Base-by-base conservation (phyloP, 2,329 filamentous ascomycete species). In the Diaporthe ampelina region DNA sequence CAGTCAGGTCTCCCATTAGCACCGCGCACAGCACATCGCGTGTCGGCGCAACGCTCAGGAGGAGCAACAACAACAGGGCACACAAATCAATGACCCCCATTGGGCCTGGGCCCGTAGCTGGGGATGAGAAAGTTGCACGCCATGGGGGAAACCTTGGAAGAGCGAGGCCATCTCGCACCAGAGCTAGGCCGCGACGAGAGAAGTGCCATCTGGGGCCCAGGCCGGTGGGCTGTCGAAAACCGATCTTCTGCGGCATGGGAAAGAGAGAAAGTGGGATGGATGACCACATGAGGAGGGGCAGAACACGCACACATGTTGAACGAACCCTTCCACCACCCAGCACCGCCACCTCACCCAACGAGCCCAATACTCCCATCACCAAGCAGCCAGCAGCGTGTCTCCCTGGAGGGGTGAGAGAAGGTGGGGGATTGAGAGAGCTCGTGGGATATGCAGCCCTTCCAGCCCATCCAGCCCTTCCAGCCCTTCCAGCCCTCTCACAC, bases 241-340 rank as follows among this genome's bases (percentile, higher is more conserved):
- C 67, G 50, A 69, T 73, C 71, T 48, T 56, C 48, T 56, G 26
- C 63, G 50, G 37, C 32, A 72, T 72, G 70, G 70, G 70, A 72
- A 72, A 72, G 57, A 72, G 70, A 8, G 70, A 72, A 72, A 32
- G 70, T 72, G 57, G 56, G 70, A 72, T 72, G 32, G 4, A 35
- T 63, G 54, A 43, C 32, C 56, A 24, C 45, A 40, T 72, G 70
- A 72, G 69, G 57, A 71, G 69, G 69, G 69, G 69, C 48, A 65
- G 11, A 50, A 21, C 19, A 48, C 58, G 35, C 19, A 58, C 26
- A 32, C 26, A 10, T 37, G 10, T 11, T n/a, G 40, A 32, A 52
- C 21, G 35, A 68, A 26, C 65, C 21, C 65, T 11, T 9, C 32
- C 19, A 24, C 56, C 32, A 59, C 40, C 59, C 59, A n/a, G 11